Base-by-base conservation (phyloP, 2,329 filamentous ascomycete species). In the Penicillium brasilianum region DNA sequence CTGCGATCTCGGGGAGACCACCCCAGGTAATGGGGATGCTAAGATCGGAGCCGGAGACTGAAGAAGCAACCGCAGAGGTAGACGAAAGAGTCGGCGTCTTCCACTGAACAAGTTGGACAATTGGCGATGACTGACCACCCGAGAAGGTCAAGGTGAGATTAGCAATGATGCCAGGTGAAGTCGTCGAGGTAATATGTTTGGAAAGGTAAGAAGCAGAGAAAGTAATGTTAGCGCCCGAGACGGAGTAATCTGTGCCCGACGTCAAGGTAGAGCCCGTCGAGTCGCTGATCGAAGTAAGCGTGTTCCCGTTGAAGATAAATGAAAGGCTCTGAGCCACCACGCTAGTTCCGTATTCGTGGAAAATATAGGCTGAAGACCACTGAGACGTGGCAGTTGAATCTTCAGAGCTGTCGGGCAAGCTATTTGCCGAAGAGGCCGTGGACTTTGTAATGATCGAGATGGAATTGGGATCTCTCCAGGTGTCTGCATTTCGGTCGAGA, bases 241-340 rank as follows among this genome's bases (percentile, higher is more conserved):
- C 73, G 6, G 77, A 73, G 69, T 87, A 87, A 59, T 87, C 83
- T 1, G 72, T 73, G 2, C 72, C 73, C 0, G 64, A 59, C 10
- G 37, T 65, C 1, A 85, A 73, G 8, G 71, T 61, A 28, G 68
- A 79, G 43, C 72, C 77, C 2, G 72, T 74, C 1, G 72, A 73
- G 5, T 74, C 74, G 22, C 70, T 77, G 57, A 84, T 76, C 0
- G 76, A 77, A 6, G 69, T 66, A 4, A 87, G 71, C 0, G 77
- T 80, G 68, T 87, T 87, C 4, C 83, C 84, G 63, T 87, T 86
- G 57, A 87, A 78, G 7, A 81, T 63, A 66, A 85, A 86, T 0
- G 81, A 77, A 0, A 87, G 73, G 0, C 73, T 79, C 55, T 81
- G 74, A 32, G 79, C 79, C 0, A 70, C 67, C 0, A 85, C 76